phyloP scores from a whole-genome alignment of 1,139 yeast species.

The Insectozyma bohioensis region DNA sequence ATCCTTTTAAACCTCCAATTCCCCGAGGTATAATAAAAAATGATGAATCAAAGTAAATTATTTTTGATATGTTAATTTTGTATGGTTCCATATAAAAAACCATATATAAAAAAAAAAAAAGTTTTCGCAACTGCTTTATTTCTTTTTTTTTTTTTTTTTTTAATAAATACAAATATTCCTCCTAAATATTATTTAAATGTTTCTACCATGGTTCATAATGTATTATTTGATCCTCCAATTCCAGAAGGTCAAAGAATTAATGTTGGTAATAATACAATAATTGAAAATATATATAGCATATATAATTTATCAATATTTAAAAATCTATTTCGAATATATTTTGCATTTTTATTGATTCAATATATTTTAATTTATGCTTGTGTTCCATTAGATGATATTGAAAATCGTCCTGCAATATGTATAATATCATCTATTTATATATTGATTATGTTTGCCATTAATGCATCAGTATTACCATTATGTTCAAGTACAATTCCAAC shows the following conservation, averaged over 20 bases:
- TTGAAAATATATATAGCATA: constrained; percentile 23
- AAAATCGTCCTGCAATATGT: constrained; percentile 35
- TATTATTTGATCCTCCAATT: constrained; percentile 21
- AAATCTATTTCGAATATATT: constrained; percentile 24
- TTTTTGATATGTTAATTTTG: too few relatives aligned
- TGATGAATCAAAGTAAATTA: too few relatives aligned
- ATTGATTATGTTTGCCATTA: constrained; percentile 27
- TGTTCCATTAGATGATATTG: constrained; percentile 45
- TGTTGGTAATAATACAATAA: constrained; percentile 19
- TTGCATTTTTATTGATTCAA: constrained; percentile 34
- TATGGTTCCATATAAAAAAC: too few relatives aligned
- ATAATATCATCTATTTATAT: constrained; percentile 28
- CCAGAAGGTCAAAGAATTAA: constrained; percentile 23
- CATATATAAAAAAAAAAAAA: too few relatives aligned
- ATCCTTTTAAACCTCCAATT: constrained; percentile 29
- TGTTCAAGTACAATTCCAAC: constrained; percentile 23
- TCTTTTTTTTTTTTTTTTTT: background rate
- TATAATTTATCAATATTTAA: constrained; percentile 19
- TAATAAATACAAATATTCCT: background rate
- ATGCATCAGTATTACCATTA: constrained; percentile 22
- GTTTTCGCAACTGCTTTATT: background rate
- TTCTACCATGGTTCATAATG: constrained; percentile 17
- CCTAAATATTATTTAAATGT: too few relatives aligned
- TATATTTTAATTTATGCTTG: constrained; percentile 39
- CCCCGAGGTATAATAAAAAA: too few relatives aligned